A percentile compares a stretch with the other conserved stretches of the same genome.
Evolutionary conservation across 306 rosid genomes (phyloP).

Genomic region (Trifolium subterraneum): DNA sequence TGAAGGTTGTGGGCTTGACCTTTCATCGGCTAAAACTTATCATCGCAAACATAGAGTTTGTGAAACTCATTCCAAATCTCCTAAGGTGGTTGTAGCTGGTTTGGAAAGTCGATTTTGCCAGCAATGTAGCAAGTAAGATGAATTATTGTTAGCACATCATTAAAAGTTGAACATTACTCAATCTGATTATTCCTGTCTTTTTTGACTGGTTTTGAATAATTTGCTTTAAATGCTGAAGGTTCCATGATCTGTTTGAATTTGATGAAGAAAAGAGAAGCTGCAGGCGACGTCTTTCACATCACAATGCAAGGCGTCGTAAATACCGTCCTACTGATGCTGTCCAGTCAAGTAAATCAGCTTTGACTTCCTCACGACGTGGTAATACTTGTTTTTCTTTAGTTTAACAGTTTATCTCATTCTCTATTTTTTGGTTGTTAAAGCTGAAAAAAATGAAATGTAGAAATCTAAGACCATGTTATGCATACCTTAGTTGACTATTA

Average conservation of each 20-base stretch:
- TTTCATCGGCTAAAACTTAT: slow-evolving; percentile 73
- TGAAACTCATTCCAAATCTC: slow-evolving; percentile 77
- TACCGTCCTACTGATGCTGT: slow-evolving; percentile 54
- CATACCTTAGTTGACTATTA: background rate
- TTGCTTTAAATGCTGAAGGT: slow-evolving; percentile 55
- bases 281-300: slow-evolving; percentile 79
- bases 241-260: slow-evolving; percentile 72
- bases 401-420: slow-evolving; percentile 1
- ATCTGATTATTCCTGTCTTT: slow-evolving; percentile 31
- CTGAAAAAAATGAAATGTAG: background rate
- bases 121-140: slow-evolving; percentile 77
- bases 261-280: slow-evolving; percentile 86
- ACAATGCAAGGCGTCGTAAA: slow-evolving; percentile 88
- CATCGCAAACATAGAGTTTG: slow-evolving; percentile 86
- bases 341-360: slow-evolving; percentile 50
- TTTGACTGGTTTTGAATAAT: slow-evolving; percentile 9
- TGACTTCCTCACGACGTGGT: slow-evolving; percentile 58
- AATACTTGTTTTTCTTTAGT: slow-evolving; percentile 19
- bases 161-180: slow-evolving; percentile 2
- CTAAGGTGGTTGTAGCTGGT: slow-evolving; percentile 69
- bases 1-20: slow-evolving; percentile 86
- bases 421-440: slow-evolving; percentile 15
- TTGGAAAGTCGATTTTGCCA: slow-evolving; percentile 87
- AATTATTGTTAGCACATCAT: background rate
- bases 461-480: background rate